These are phyloP conservation scores for Phyllosticta citriasiana DNA, from an alignment of 2,329 filamentous ascomycete species.

Conservation along the genomic window DNA sequence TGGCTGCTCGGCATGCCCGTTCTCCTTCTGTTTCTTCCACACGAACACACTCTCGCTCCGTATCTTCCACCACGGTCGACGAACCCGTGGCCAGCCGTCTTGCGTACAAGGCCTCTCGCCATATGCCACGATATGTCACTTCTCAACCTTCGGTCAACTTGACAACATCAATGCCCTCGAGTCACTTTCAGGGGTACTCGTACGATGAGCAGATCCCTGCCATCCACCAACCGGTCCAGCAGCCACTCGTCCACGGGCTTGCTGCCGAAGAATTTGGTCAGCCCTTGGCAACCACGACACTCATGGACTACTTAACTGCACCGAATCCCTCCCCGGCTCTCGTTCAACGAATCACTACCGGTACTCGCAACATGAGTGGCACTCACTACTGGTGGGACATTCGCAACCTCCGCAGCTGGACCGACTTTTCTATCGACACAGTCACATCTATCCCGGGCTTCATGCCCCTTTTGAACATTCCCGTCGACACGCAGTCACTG, in stretches of 20 bases:
- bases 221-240: slow-evolving; percentile 31
- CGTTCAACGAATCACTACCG: slow-evolving; percentile 66
- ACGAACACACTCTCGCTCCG: slow-evolving; percentile 39
- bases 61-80: slow-evolving; percentile 60
- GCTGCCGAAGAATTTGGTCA: slow-evolving; percentile 28
- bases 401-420: slow-evolving; percentile 77
- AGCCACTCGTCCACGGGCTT: slow-evolving; percentile 31
- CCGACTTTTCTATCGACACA: slow-evolving; percentile 61
- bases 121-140: slow-evolving; percentile 52
- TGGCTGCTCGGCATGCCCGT: slow-evolving; percentile 26
- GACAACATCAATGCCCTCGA: slow-evolving; percentile 29
- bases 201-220: slow-evolving; percentile 20
- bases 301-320: slow-evolving; percentile 67
- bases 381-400: slow-evolving; percentile 91
- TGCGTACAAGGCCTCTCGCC: slow-evolving; percentile 76
- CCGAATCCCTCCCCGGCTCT: slow-evolving; percentile 75
- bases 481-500: slow-evolving; percentile 53
- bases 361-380: slow-evolving; percentile 59
- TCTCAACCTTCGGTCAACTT: slow-evolving; percentile 30
- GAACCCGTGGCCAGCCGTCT: slow-evolving; percentile 56
- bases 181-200: slow-evolving; percentile 16
- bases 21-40: slow-evolving; percentile 34
- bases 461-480: slow-evolving; percentile 53
- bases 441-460: slow-evolving; percentile 66
- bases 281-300: slow-evolving; percentile 48